phyloP scores from a whole-genome alignment of 495 filamentous ascomycete genomes.

The Penicillium simplicissimum region DNA sequence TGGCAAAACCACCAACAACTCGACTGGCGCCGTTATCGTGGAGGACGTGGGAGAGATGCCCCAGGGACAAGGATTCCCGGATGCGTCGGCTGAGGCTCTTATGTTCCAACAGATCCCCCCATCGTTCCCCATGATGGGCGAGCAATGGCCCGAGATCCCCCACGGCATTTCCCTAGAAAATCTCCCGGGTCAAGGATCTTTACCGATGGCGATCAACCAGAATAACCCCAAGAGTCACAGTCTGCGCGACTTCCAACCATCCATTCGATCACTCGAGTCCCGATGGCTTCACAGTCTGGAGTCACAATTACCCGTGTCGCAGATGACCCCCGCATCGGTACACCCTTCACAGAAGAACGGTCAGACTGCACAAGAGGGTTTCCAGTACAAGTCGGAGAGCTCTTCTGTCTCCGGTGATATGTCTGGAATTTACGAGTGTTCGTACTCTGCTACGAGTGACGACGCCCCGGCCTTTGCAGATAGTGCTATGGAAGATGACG shows the following conservation, averaged over 20 bases:
- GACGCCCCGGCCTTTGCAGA: slow-evolving; percentile 36
- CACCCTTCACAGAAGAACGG: slow-evolving; percentile 26
- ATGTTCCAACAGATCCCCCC: slow-evolving; percentile 41
- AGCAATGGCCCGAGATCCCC: slow-evolving; percentile 35
- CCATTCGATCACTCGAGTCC: slow-evolving; percentile 39
- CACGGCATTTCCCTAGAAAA: slow-evolving; percentile 23
- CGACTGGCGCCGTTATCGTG: slow-evolving; percentile 41
- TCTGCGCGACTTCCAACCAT: slow-evolving; percentile 28
- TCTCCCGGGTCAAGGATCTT: slow-evolving; percentile 23
- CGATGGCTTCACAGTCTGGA: slow-evolving; percentile 43
- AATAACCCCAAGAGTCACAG: slow-evolving; percentile 26
- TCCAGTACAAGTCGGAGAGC: slow-evolving; percentile 45
- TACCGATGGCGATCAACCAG: slow-evolving; percentile 30
- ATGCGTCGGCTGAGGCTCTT: slow-evolving; percentile 35
- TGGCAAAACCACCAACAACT: slow-evolving; percentile 32
- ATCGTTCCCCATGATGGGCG: slow-evolving; percentile 36
- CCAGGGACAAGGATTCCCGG: slow-evolving; percentile 37
- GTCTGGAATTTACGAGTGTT: slow-evolving; percentile 37
- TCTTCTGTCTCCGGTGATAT: slow-evolving; percentile 45
- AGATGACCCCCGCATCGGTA: slow-evolving; percentile 30
- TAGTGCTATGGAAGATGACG: slow-evolving; percentile 33
- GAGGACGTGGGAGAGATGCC: slow-evolving; percentile 42
- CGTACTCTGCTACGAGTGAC: slow-evolving; percentile 41
- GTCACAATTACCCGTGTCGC: slow-evolving; percentile 38
- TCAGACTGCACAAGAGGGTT: slow-evolving; percentile 28